Evolutionary conservation across 108 stramenopile genomes (phyloP).

Genomic region (Skeletonema costatum): DNA sequence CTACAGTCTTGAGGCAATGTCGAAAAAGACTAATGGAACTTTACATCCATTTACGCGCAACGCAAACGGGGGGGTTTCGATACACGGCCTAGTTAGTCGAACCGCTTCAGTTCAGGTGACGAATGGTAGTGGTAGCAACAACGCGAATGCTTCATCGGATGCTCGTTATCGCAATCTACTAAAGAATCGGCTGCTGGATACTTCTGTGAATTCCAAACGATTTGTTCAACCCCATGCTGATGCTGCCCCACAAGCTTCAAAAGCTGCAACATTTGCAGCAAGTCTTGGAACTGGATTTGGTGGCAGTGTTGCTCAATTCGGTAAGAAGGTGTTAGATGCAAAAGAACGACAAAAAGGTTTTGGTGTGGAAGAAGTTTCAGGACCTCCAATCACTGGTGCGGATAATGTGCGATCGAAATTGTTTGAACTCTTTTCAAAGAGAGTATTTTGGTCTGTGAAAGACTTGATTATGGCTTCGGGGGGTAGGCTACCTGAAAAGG

Average conservation of each 20-base stretch:
- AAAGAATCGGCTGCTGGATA: constrained; percentile 70
- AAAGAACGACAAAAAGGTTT: constrained; percentile 15
- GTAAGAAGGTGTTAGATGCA: constrained; percentile 67
- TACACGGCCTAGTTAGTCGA: constrained; percentile 75
- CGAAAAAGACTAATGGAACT: constrained; percentile 70
- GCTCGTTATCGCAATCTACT: constrained; percentile 64
- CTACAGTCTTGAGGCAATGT: constrained; percentile 87
- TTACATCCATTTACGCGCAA: constrained; percentile 80
- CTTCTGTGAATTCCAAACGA: constrained; percentile 72
- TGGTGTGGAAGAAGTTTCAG: constrained; percentile 9
- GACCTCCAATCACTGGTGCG: constrained; percentile 48
- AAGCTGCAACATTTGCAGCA: constrained; percentile 47
- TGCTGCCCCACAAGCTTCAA: constrained; percentile 46
- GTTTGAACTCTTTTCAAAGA: constrained; percentile 80
- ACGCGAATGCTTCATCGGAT: constrained; percentile 9
- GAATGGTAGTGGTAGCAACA: constrained; percentile 19
- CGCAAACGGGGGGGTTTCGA: constrained; percentile 61
- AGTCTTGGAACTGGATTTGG: constrained; percentile 67
- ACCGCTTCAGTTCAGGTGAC: constrained; percentile 79
- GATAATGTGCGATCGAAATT: constrained; percentile 62
- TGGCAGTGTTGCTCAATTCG: constrained; percentile 74
- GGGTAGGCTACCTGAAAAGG: constrained; percentile 67
- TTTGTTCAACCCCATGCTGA: constrained; percentile 78
- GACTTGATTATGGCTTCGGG: constrained; percentile 60
- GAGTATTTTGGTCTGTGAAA: constrained; percentile 76